Conservation (phyloP, 2,329 filamentous ascomycete genomes). For the Pezicula radicicola region DNA sequence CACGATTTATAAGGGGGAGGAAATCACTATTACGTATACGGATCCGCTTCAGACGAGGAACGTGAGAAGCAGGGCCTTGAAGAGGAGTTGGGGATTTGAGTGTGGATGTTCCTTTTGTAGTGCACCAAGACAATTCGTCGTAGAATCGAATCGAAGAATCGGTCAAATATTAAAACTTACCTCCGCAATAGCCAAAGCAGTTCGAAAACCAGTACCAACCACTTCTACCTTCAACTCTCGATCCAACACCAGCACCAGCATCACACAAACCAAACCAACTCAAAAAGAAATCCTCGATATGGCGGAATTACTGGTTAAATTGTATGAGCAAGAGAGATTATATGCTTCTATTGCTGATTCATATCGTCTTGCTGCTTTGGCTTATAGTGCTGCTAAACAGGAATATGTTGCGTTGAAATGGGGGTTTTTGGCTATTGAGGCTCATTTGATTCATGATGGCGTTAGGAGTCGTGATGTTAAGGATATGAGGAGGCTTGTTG, state of each 20-base stretch:
- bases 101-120: constrained; percentile 34
- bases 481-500: background rate
- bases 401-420: constrained; percentile 4
- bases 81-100: constrained; percentile 33
- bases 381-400: constrained; percentile 31
- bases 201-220: background rate
- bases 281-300: constrained; percentile 23
- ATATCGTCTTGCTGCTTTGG: constrained; percentile 33
- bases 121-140: constrained; percentile 21
- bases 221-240: background rate
- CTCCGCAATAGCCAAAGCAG: background rate
- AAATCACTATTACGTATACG: constrained; percentile 32
- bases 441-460: constrained; percentile 4
- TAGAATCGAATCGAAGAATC: constrained; percentile 3
- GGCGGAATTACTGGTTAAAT: constrained; percentile 32
- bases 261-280: constrained; percentile 26
- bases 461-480: constrained; percentile 2
- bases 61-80: constrained; percentile 25
- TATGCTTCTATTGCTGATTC: constrained; percentile 27
- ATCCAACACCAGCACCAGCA: too few species aligned
- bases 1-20: constrained; percentile 33
- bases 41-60: constrained; percentile 27
- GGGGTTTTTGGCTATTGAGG: constrained; percentile 9
- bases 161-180: background rate
- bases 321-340: constrained; percentile 33